phyloP scores from a whole-genome alignment of 2,329 filamentous ascomycete genomes.

The Beauveria medogensis region DNA sequence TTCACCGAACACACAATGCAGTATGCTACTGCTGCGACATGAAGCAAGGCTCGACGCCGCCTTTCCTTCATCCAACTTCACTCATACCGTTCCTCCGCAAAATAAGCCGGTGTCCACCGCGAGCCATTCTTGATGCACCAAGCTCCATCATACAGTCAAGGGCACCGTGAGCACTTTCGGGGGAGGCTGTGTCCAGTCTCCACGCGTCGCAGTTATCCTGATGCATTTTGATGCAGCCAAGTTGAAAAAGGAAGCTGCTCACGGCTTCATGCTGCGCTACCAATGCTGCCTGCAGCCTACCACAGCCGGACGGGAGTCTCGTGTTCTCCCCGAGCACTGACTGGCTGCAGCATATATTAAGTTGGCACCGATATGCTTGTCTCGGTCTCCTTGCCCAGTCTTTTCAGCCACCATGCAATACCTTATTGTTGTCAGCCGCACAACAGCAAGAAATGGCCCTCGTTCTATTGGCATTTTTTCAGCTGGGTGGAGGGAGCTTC shows the following conservation, averaged over 20 bases:
- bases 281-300: background rate
- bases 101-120: background rate
- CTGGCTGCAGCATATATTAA: conserved; percentile 5
- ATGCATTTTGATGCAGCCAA: background rate
- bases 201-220: background rate
- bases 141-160: background rate
- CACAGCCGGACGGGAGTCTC: background rate
- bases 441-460: background rate
- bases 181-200: background rate
- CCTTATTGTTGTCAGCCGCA: background rate
- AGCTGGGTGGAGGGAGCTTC: background rate
- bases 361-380: background rate
- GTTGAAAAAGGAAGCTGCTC: conserved; percentile 2
- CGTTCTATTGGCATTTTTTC: conserved; percentile 1
- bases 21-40: background rate
- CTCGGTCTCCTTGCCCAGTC: background rate
- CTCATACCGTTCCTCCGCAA: background rate
- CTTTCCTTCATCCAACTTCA: background rate
- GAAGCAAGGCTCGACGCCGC: background rate
- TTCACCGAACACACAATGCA: background rate
- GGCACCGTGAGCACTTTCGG: background rate
- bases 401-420: background rate
- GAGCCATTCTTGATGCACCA: conserved; percentile 1
- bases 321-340: background rate
- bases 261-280: background rate